A percentile compares a stretch with the other conserved stretches of the same genome.
Evolutionary conservation across 2,329 filamentous ascomycete genomes (phyloP).

Genomic region (Emergomyces orientalis): DNA sequence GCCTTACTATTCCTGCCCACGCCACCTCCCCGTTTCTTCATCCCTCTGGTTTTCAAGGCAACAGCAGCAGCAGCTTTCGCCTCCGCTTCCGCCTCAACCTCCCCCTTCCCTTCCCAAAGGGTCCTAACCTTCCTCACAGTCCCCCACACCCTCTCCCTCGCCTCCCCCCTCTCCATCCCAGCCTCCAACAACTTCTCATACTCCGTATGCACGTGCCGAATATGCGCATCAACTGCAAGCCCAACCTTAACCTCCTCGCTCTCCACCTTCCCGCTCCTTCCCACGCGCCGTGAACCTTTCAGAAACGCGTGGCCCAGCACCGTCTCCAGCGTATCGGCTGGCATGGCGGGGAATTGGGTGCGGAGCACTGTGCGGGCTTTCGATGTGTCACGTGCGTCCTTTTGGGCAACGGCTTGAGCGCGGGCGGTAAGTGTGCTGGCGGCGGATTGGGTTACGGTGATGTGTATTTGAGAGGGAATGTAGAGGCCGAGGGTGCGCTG

Average conservation of each 20-base stretch:
- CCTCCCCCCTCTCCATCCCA: conserved; percentile 21
- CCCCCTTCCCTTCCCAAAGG: conserved; percentile 22
- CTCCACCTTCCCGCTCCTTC: conserved; percentile 24
- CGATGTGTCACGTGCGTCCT: conserved; percentile 25
- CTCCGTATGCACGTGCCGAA: conserved; percentile 34
- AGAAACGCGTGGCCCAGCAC: conserved; percentile 33
- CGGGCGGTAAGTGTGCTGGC: conserved; percentile 34
- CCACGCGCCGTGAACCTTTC: conserved; percentile 35
- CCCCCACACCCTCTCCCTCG: conserved; percentile 26
- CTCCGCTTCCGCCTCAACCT: background rate
- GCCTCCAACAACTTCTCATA: conserved; percentile 30
- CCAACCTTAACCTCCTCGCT: conserved; percentile 28
- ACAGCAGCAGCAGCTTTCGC: background rate
- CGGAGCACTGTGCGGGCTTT: conserved; percentile 23
- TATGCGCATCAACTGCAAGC: conserved; percentile 37
- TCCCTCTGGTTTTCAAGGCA: background rate
- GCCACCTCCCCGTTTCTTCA: background rate
- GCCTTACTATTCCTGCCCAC: background rate
- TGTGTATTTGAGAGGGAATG: conserved; percentile 33
- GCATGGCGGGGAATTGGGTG: conserved; percentile 32
- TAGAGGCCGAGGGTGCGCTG: conserved; percentile 35
- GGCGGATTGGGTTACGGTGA: conserved; percentile 31
- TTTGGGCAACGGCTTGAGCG: conserved; percentile 30
- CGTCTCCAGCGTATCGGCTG: conserved; percentile 22
- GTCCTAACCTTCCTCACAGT: conserved; percentile 23